These are phyloP conservation scores for Polysphondylium violaceum DNA, from an alignment of 78 protist genomes.

Conservation along the genomic window DNA sequence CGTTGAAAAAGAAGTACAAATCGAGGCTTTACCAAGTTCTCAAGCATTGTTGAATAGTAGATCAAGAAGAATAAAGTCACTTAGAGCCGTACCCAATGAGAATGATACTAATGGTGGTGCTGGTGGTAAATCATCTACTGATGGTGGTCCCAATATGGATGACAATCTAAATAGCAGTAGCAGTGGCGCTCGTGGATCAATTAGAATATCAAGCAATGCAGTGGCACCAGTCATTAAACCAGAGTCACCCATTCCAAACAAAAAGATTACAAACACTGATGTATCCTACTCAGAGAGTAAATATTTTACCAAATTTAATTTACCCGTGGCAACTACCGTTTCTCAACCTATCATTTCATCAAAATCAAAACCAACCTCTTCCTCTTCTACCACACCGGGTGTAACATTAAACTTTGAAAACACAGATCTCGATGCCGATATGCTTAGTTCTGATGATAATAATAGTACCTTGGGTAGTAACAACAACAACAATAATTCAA, in stretches of 20 bases:
- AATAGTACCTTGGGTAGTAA: not conserved
- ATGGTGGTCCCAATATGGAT: not conserved
- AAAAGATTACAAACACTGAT: constrained; percentile 27
- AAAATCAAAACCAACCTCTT: not conserved
- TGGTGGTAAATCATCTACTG: not conserved
- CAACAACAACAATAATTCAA: not conserved
- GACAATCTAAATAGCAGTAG: not conserved
- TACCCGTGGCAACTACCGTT: not conserved
- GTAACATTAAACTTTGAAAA: no score
- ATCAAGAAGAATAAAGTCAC: constrained; percentile 7
- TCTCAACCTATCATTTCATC: constrained; percentile 17
- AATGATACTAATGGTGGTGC: not conserved
- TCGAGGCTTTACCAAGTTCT: constrained; percentile 44
- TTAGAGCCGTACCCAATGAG: constrained; percentile 29
- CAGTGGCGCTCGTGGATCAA: not conserved
- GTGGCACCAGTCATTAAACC: not conserved
- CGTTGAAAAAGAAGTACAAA: not conserved
- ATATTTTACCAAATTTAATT: constrained; percentile 54
- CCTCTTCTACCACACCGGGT: no score
- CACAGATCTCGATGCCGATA: not conserved
- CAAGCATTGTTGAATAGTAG: constrained; percentile 14
- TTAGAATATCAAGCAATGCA: not conserved
- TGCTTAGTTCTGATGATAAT: not conserved
- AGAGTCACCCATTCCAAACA: not conserved
- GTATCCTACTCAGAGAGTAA: constrained; percentile 19